Base-by-base conservation (phyloP, 2,329 filamentous ascomycete genomes). In the Ceratocystis destructans region DNA sequence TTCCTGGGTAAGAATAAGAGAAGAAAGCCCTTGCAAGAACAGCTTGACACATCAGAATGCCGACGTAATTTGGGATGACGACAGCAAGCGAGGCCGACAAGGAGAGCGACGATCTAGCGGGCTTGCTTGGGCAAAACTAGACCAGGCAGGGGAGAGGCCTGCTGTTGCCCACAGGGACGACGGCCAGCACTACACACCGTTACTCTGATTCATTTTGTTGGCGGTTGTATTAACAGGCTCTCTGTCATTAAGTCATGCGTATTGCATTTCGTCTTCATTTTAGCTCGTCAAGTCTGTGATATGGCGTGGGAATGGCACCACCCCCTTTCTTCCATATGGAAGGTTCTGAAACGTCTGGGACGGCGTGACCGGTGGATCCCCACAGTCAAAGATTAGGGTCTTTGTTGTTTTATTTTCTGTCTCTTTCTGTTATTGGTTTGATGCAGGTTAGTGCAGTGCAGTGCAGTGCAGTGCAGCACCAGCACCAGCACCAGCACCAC, bases 321-420 rank as follows among this genome's bases (percentile, higher is more conserved):
- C n/a, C 55, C 55, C 55, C 55, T 37, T 59, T 33, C 55, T 59
- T 59, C 55, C 55, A 59, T 59, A 59, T 59, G 17, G 55, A 59
- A 59, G 55, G 55, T 37, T 59, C 28, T 59, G 55, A 59, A 59
- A 59, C 55, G 55, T 59, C 55, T 33, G 55, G 55, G 55, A 59
- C 55, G 55, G 55, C 25, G 55, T 33, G 55, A 25, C 55, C 55
- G 55, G 55, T 59, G 55, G 55, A 59, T 37, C 55, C 55, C 55
- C 28, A 12, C 22, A 53, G n/a, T n/a, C 48, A 53, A 53, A 53
- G 48, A 53, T 20, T 25, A 25, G 22, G 48, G 48, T n/a, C 25
- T 31, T 55, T 55, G 12, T 15, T 20, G 20, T 31, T 22, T 55
- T 55, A 17, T 25, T 31, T 1, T 55, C 7, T 15, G 25, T 17